A percentile compares a stretch with the other conserved stretches of the same genome.
These are phyloP conservation scores for Aspergillus sp. DNA, from an alignment of 2,329 filamentous ascomycete genomes.

Conservation along the genomic window DNA sequence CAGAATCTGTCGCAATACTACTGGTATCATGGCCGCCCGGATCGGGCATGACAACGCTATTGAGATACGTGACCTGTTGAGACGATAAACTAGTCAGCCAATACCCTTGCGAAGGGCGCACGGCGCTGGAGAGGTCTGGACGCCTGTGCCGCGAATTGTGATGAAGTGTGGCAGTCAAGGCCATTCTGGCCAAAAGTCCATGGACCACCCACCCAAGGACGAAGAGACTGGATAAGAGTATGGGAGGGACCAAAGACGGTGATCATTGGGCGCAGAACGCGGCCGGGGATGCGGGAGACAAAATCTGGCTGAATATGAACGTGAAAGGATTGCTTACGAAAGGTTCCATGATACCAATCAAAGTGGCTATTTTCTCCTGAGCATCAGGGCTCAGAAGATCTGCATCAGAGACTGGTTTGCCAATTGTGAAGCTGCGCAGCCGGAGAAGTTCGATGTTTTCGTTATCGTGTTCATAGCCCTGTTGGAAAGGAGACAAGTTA, in stretches of 20 bases:
- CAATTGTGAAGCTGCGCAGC: slow-evolving; percentile 77
- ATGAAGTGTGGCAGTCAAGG: slow-evolving; percentile 23
- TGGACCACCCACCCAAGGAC: slow-evolving; percentile 26
- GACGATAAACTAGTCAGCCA: slow-evolving; percentile 31
- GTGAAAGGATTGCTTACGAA: slow-evolving; percentile 73
- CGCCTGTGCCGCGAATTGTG: slow-evolving; percentile 15
- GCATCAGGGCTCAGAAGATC: slow-evolving; percentile 66
- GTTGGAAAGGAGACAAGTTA: slow-evolving; percentile 28
- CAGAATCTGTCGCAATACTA: slow-evolving; percentile 38
- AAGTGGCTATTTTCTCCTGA: slow-evolving; percentile 66
- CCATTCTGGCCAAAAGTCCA: slow-evolving; percentile 23
- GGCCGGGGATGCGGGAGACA: slow-evolving; percentile 27
- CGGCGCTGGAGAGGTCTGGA: slow-evolving; percentile 6
- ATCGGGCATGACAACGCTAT: slow-evolving; percentile 75
- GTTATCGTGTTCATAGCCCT: slow-evolving; percentile 78
- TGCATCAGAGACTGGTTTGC: slow-evolving; percentile 67
- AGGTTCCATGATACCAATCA: slow-evolving; percentile 71
- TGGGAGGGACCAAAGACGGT: slow-evolving; percentile 22
- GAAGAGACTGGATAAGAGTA: slow-evolving; percentile 14
- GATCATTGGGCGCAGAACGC: slow-evolving; percentile 31
- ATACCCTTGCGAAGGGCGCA: slow-evolving; percentile 18
- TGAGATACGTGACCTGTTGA: slow-evolving; percentile 69
- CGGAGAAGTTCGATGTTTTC: slow-evolving; percentile 79
- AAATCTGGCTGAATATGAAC: slow-evolving; percentile 28
- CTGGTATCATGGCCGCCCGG: slow-evolving; percentile 51